Percentiles rank a stretch among this genome's conserved stretches.
Evolutionary conservation across 805 yeast genomes (phyloP).

Genomic region (Wickerhamomyces bisporus): DNA sequence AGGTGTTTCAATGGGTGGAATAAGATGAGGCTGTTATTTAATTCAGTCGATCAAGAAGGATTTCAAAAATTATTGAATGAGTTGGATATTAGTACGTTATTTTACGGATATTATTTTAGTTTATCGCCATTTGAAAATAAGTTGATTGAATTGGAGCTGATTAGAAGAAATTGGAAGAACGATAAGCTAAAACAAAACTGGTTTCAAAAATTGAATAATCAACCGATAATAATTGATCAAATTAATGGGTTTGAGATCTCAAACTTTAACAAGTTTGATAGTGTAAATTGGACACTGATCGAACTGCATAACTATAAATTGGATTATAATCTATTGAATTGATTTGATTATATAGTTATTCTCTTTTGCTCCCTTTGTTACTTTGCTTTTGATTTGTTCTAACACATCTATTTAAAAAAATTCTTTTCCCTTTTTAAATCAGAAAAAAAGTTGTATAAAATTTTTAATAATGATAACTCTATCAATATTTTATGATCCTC

Average conservation of each 20-base stretch:
- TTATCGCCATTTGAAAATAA: slow-evolving; percentile 67
- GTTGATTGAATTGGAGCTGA: slow-evolving; percentile 73
- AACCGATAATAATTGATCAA: slow-evolving; percentile 5
- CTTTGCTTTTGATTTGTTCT: background rate
- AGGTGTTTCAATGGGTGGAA: slow-evolving; percentile 12
- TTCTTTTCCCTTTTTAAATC: too few species aligned
- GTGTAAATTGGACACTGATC: slow-evolving; percentile 15
- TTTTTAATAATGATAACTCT: background rate
- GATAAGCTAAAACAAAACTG: slow-evolving; percentile 68
- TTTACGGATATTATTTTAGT: slow-evolving; percentile 82
- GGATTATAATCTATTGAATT: slow-evolving; percentile 7
- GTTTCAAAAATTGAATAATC: slow-evolving; percentile 58
- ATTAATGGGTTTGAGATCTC: slow-evolving; percentile 10
- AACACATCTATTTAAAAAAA: background rate
- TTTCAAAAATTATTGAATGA: slow-evolving; percentile 3
- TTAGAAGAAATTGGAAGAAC: slow-evolving; percentile 74
- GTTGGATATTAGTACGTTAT: slow-evolving; percentile 35
- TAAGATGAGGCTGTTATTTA: slow-evolving; percentile 3
- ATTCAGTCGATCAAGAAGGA: slow-evolving; percentile 2
- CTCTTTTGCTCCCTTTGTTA: background rate
- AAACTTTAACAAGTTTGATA: slow-evolving; percentile 20
- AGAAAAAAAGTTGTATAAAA: too few species aligned
- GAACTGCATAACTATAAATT: slow-evolving; percentile 15
- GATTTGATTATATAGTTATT: slow-evolving; percentile 2
- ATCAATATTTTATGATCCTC: background rate